phyloP scores from a whole-genome alignment of 768 basidiomycete genomes.

The Termitomyces heimii region DNA sequence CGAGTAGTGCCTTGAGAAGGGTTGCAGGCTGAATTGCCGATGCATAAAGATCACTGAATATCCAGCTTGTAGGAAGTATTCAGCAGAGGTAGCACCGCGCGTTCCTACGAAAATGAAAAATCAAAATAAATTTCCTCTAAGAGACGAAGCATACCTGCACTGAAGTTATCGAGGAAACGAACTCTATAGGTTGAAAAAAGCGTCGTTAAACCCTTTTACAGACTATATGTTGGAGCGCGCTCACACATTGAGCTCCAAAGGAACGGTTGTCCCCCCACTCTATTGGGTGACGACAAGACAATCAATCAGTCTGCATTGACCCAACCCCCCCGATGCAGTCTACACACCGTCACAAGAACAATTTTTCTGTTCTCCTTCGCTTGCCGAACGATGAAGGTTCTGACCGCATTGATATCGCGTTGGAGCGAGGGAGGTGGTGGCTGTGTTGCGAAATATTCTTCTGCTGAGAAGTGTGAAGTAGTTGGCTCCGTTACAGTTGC shows the following conservation, averaged over 20 bases:
- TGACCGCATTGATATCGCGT: conserved; percentile 56
- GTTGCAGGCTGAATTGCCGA: conserved; percentile 94
- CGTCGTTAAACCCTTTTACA: conserved; percentile 13
- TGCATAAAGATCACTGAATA: conserved; percentile 99
- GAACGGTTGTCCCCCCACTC: conserved; percentile 99
- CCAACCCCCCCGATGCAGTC: background rate
- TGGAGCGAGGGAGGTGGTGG: conserved; percentile 69
- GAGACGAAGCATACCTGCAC: conserved; percentile 64
- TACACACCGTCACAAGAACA: conserved; percentile 88
- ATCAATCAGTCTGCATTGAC: background rate
- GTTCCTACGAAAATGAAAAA: conserved; percentile 54
- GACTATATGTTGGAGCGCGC: conserved; percentile 30
- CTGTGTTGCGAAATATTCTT: conserved; percentile 88
- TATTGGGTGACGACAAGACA: conserved; percentile 22
- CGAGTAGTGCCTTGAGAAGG: conserved; percentile 96
- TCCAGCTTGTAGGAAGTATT: conserved; percentile 90
- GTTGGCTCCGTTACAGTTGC: conserved; percentile 20
- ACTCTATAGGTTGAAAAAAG: conserved; percentile 52
- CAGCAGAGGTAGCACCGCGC: conserved; percentile 94
- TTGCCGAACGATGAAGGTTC: conserved; percentile 69
- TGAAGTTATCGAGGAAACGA: conserved; percentile 97
- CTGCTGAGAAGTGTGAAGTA: conserved; percentile 65
- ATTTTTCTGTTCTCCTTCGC: conserved; percentile 61
- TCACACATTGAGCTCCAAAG: conserved; percentile 98
- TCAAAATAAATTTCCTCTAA: background rate